Evolutionary conservation across 208 protist genomes (phyloP), one percentile per base, ranked within the genome.

Genomic region (Leishmania tropica): DNA sequence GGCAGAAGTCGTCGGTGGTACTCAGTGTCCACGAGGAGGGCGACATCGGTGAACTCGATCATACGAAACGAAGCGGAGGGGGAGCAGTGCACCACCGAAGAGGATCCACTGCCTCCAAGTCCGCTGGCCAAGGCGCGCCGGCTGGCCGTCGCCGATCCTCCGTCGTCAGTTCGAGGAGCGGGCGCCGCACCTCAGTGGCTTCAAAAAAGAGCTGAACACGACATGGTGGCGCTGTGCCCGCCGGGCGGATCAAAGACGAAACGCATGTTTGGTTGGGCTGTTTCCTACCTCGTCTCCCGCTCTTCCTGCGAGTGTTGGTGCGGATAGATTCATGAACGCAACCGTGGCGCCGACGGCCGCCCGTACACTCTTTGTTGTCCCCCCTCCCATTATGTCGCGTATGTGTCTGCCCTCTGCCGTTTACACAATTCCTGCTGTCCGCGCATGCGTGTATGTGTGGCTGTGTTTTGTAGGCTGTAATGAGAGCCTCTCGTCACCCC

Each of bases 1-100:
- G 54, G 42, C 83, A 80, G 11, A 89, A 84, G 78, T 81, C 78
- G 19, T 89, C 80, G 0, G 79, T 83, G 60, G 48, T 76, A 5
- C 40, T 81, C 10, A 73, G 15, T 35, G 31, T 7, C 8, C 42
- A 48, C 17, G 72, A 65, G 28, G 67, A 24, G 21, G 37, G 17
- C n/a, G 68, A 56, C 19, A 8, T 6, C 10, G 42, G n/a, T 45
- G 67, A 15, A 21, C 35, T 31, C 60, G 65, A 79, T 24, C 24
- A 40, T 1, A 37, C 51, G n/a, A 45, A 62, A 35, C 64, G 62
- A 76, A 64, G 28, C 3, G 47, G 48, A 13, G 48, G 74, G n/a
- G 47, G 42, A 17, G 78, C 79, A 28, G 48, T 8, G 28, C 70
- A 40, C 0, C 15, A 77, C 62, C 82, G 72, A 5, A 75, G 74